A percentile compares a stretch with the other conserved stretches of the same genome.
These are phyloP conservation scores for Botrytis cinerea DNA, from an alignment of 2,329 filamentous ascomycete species.

Conservation along the genomic window DNA sequence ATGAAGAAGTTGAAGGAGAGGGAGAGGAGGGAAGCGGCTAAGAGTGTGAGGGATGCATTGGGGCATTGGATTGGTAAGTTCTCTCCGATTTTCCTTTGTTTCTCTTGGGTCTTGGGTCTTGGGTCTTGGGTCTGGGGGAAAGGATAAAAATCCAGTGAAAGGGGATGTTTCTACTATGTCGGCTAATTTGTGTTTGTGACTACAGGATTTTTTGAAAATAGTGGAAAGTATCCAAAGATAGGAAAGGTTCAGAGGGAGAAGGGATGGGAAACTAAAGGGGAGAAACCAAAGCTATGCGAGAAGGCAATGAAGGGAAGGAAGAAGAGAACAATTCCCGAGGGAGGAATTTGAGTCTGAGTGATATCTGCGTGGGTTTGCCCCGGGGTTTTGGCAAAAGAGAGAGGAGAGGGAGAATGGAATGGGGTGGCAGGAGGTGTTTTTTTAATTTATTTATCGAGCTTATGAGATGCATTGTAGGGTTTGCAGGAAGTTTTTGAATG, in stretches of 20 bases:
- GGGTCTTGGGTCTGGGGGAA: no score
- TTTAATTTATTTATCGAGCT: not conserved
- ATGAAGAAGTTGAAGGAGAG: slow-evolving; percentile 55
- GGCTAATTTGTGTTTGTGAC: slow-evolving; percentile 69
- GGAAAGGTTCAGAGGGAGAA: slow-evolving; percentile 69
- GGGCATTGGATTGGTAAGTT: slow-evolving; percentile 61
- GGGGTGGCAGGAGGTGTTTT: not conserved
- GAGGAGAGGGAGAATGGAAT: not conserved
- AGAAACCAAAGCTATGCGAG: slow-evolving; percentile 61
- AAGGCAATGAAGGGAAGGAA: slow-evolving; percentile 61
- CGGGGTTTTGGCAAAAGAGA: not conserved
- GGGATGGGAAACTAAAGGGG: slow-evolving; percentile 60
- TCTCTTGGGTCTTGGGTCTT: not conserved
- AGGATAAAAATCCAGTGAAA: slow-evolving; percentile 33
- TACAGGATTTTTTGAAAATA: slow-evolving; percentile 79
- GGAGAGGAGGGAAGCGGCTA: slow-evolving; percentile 65
- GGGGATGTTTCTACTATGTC: slow-evolving; percentile 68
- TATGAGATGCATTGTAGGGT: not conserved
- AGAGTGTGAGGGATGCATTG: slow-evolving; percentile 66
- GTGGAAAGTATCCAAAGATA: slow-evolving; percentile 78
- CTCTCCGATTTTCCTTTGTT: not conserved
- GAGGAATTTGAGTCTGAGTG: slow-evolving; percentile 20
- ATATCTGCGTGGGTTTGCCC: not conserved
- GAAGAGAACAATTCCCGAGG: slow-evolving; percentile 48
- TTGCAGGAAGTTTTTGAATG: not conserved